Evolutionary conservation across 2,329 filamentous ascomycete species (phyloP).

Genomic region (Nannizzia gypsea): DNA sequence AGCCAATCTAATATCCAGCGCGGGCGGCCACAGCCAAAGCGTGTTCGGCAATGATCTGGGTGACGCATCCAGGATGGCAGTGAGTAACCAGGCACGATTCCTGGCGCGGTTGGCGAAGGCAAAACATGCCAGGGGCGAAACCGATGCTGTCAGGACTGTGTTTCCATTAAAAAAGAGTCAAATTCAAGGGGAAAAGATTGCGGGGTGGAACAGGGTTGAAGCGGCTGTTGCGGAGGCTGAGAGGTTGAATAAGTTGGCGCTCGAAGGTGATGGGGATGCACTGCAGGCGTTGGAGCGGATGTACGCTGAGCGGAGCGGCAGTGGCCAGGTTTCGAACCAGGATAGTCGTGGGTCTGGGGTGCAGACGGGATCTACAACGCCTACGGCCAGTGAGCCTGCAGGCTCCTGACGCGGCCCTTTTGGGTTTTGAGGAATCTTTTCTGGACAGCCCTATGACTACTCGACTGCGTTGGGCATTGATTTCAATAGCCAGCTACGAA

Average conservation of each 20-base stretch:
- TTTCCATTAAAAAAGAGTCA: conserved; percentile 29
- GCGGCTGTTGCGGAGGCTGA: conserved; percentile 28
- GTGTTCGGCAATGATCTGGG: background rate
- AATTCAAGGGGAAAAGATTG: conserved; percentile 23
- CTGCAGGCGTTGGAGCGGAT: conserved; percentile 27
- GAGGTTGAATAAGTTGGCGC: conserved; percentile 25
- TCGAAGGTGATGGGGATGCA: conserved; percentile 28
- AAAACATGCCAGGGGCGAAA: conserved; percentile 53
- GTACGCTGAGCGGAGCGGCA: conserved; percentile 20
- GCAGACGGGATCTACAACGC: background rate
- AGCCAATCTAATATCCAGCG: conserved; percentile 44
- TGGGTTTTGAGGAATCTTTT: background rate
- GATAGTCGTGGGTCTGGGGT: background rate
- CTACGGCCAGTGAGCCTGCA: background rate
- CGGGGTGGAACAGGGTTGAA: conserved; percentile 29
- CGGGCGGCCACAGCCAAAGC: conserved; percentile 9
- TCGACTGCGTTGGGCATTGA: background rate
- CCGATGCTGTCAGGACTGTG: conserved; percentile 52
- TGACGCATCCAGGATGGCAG: conserved; percentile 18
- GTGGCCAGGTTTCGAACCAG: conserved; percentile 5
- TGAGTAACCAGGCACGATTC: conserved; percentile 42
- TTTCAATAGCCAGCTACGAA: background rate
- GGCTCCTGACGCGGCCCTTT: background rate
- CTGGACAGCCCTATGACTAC: background rate
- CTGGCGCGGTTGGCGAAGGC: conserved; percentile 53